Evolutionary conservation across 352 stramenopile genomes (phyloP).

Genomic region (Halophytophthora polymorphica): DNA sequence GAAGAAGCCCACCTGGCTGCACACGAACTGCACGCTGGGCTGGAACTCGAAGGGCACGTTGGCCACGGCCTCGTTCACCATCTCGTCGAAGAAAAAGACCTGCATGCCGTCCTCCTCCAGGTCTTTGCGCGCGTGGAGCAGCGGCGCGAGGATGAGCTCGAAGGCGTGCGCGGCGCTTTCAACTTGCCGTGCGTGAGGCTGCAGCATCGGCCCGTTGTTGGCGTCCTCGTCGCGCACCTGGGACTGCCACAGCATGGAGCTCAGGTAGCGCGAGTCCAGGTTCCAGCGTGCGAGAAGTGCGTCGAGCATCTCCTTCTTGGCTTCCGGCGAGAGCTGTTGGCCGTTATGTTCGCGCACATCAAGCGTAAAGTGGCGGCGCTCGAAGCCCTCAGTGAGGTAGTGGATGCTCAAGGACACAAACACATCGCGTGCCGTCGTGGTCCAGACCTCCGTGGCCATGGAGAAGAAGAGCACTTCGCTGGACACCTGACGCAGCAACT

Average conservation of each 20-base stretch:
- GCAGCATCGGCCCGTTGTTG: conserved; percentile 6
- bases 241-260: conserved; percentile 46
- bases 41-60: conserved; percentile 32
- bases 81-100: conserved; percentile 40
- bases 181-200: conserved; percentile 29
- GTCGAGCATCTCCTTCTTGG: conserved; percentile 40
- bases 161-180: conserved; percentile 43
- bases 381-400: conserved; percentile 41
- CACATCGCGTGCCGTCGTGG: conserved; percentile 37
- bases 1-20: conserved; percentile 32
- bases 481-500: conserved; percentile 40
- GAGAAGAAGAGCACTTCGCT: conserved; percentile 49
- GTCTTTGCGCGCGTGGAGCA: conserved; percentile 31
- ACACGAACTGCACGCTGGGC: conserved; percentile 31
- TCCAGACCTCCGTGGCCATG: conserved; percentile 45
- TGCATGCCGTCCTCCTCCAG: conserved; percentile 37
- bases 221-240: conserved; percentile 24
- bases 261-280: conserved; percentile 41
- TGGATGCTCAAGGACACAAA: conserved; percentile 51
- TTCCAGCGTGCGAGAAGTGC: conserved; percentile 43
- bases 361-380: conserved; percentile 41
- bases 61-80: conserved; percentile 37
- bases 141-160: conserved; percentile 40
- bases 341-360: conserved; percentile 43
- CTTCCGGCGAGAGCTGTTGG: conserved; percentile 35